phyloP scores from a whole-genome alignment of 148 eudicot species.

The Diospyros lotus region DNA sequence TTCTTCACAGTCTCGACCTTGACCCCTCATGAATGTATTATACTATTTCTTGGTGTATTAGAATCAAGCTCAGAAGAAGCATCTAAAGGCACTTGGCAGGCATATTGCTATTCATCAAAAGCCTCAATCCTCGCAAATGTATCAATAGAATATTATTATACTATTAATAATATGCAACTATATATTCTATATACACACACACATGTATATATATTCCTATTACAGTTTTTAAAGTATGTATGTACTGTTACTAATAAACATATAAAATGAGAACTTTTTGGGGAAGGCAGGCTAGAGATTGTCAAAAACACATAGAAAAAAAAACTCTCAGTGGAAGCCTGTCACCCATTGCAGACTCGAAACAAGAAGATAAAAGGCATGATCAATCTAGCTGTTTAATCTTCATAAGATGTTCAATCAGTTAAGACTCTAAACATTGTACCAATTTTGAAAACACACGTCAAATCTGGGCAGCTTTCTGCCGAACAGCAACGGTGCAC shows the following conservation, averaged over 20 bases:
- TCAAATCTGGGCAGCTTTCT: constrained; percentile 35
- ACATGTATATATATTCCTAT: not conserved
- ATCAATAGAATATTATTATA: not conserved
- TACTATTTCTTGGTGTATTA: constrained; percentile 1
- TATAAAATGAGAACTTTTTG: not conserved
- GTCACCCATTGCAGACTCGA: too few relatives aligned
- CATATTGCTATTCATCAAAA: constrained; percentile 6
- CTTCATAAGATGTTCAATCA: not conserved
- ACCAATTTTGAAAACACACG: constrained; percentile 31
- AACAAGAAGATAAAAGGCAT: too few relatives aligned
- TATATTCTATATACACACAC: not conserved
- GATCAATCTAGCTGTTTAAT: not conserved
- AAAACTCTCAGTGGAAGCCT: not conserved
- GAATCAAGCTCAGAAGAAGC: constrained; percentile 8
- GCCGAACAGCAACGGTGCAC: constrained; percentile 32
- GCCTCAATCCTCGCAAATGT: not conserved
- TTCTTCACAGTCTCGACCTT: not conserved
- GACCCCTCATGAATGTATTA: not conserved
- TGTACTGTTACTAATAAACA: constrained; percentile 14
- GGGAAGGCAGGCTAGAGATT: not conserved
- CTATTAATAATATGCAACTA: not conserved
- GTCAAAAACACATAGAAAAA: not conserved
- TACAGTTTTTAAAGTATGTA: not conserved
- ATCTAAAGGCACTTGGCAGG: constrained; percentile 6
- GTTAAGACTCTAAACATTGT: too few relatives aligned